A percentile compares a stretch with the other conserved stretches of the same genome.
Conservation (phyloP, 306 rosid genomes). For the Begonia loranthoides region DNA sequence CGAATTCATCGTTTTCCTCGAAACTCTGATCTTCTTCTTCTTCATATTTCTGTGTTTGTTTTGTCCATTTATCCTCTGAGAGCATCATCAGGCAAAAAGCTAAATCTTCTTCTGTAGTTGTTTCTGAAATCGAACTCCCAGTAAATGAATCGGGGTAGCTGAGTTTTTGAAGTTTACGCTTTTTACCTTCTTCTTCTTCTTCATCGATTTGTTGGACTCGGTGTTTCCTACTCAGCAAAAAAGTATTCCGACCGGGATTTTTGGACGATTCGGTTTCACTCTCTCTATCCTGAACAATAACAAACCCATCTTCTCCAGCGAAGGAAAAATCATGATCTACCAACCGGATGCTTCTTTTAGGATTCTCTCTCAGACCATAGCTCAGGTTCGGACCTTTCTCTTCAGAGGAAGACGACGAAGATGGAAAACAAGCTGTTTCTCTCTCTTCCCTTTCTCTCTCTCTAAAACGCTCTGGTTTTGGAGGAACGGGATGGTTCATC, state of each 20-base stretch:
- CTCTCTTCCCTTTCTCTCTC: conserved; percentile 36
- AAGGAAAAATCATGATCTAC: conserved; percentile 66
- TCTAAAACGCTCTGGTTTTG: conserved; percentile 27
- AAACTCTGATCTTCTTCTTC: conserved; percentile 14
- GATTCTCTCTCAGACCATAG: conserved; percentile 56
- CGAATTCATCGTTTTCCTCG: conserved; percentile 34
- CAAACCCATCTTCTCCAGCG: conserved; percentile 34
- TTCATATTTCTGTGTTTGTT: not conserved
- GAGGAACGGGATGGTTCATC: conserved; percentile 58
- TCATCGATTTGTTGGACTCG: not conserved
- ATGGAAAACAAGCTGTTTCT: conserved; percentile 20
- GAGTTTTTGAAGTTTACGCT: conserved; percentile 3
- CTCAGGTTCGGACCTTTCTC: conserved; percentile 20
- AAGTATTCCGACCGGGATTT: conserved; percentile 35
- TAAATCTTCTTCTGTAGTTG: conserved; percentile 60
- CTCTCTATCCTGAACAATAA: conserved; percentile 61
- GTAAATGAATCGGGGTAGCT: conserved; percentile 33
- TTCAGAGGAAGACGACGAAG: conserved; percentile 21
- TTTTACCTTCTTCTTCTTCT: conserved; percentile 7
- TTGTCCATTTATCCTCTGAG: conserved; percentile 57
- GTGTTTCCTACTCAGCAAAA: not conserved
- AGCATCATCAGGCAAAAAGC: conserved; percentile 83
- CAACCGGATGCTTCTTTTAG: conserved; percentile 44
- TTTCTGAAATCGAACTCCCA: conserved; percentile 58
- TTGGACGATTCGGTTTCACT: conserved; percentile 82